Conservation (phyloP, 2,329 filamentous ascomycete species). For the Ceratocystiopsis minuta region DNA sequence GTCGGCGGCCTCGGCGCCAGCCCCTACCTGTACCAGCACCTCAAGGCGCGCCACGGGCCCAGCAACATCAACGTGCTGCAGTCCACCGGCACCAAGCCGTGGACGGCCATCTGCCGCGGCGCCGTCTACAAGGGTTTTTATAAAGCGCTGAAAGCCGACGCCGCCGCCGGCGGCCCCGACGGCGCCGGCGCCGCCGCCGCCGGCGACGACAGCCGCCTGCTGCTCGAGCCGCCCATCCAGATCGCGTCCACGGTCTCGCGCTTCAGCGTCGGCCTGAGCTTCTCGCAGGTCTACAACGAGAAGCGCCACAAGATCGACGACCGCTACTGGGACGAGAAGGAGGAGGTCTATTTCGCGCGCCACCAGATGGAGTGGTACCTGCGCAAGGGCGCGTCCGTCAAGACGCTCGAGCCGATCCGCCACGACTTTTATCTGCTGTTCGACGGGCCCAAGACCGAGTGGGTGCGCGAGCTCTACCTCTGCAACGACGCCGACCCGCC, state of each 20-base stretch:
- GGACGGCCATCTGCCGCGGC: conserved; percentile 32
- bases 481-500: conserved; percentile 4
- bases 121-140: conserved; percentile 25
- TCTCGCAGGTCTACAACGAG: conserved; percentile 2
- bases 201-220: background rate
- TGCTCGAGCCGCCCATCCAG: conserved; percentile 2
- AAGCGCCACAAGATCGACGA: conserved; percentile 1
- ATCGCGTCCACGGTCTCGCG: conserved; percentile 6
- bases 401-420: conserved; percentile 3
- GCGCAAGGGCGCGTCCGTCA: conserved; percentile 4
- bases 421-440: conserved; percentile 6
- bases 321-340: conserved; percentile 6
- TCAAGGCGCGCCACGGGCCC: conserved; percentile 18
- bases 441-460: conserved; percentile 1
- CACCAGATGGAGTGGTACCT: conserved; percentile 7
- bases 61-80: conserved; percentile 30
- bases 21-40: conserved; percentile 25
- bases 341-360: conserved; percentile 3
- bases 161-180: background rate
- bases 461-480: conserved; percentile 5
- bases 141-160: background rate
- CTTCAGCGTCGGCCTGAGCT: conserved; percentile 4
- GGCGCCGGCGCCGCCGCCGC: no score
- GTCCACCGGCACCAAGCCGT: conserved; percentile 16
- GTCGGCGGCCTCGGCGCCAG: conserved; percentile 31